Evolutionary conservation across 2,329 filamentous ascomycete genomes (phyloP).

Genomic region (Penicillium oxalicum): DNA sequence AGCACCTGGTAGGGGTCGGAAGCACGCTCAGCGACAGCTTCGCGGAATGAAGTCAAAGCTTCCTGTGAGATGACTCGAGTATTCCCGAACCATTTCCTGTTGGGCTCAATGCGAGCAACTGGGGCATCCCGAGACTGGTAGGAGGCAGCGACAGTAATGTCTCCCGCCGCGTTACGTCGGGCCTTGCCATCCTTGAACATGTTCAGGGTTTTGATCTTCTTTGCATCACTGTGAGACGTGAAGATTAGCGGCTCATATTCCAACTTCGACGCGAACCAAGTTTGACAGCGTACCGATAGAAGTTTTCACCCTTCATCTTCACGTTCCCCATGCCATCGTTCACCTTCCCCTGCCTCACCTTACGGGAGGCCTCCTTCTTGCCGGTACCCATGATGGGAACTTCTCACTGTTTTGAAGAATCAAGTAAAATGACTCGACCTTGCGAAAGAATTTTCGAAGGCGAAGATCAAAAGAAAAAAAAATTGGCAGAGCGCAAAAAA

Average conservation of each 20-base stretch:
- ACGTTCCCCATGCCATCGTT: conserved; percentile 88
- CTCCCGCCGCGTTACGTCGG: conserved; percentile 72
- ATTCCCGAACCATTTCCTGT: conserved; percentile 97
- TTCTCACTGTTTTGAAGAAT: conserved; percentile 15
- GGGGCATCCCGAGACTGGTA: conserved; percentile 80
- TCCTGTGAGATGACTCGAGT: conserved; percentile 87
- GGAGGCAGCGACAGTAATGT: conserved; percentile 75
- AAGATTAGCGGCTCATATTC: neutral
- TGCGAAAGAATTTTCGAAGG: conserved; percentile 25
- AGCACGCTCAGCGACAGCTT: conserved; percentile 84
- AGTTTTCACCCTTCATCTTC: conserved; percentile 93
- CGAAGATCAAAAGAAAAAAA: conserved; percentile 20
- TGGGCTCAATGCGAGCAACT: conserved; percentile 83
- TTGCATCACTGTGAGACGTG: conserved; percentile 53
- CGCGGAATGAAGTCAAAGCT: conserved; percentile 76
- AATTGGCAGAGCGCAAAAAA: conserved; percentile 29
- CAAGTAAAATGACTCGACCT: conserved; percentile 11
- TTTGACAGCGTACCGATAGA: conserved; percentile 63
- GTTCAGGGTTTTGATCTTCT: conserved; percentile 82
- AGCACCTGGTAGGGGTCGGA: conserved; percentile 89
- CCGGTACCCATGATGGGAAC: conserved; percentile 66
- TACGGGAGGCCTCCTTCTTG: conserved; percentile 85
- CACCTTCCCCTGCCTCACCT: conserved; percentile 76
- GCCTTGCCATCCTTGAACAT: conserved; percentile 85
- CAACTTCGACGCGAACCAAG: conserved; percentile 22